Base-by-base conservation (phyloP, 192 early-diverging fungal species). In the Dispira parvispora region DNA sequence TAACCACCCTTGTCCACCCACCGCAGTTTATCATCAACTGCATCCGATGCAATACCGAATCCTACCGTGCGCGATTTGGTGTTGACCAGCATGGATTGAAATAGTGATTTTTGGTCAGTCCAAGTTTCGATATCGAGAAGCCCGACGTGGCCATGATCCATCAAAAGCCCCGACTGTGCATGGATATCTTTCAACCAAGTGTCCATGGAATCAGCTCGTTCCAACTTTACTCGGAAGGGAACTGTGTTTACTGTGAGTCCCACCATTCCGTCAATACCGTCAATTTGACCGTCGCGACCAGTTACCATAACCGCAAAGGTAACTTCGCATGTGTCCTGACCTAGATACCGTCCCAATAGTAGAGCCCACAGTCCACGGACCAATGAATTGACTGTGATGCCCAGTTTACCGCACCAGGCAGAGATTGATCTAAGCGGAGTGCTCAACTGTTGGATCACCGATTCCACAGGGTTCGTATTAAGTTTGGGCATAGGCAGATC, bases 211-310 rank as follows among this genome's bases (percentile, higher is more conserved):
- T n/a, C 8, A 1, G 28, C n/a, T 5, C n/a, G 16, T 0, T 5
- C 13, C 10, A 61, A 1, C 0, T 10, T 38, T 6, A 25, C 58
- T 9, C 58, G 38, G 25, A 61, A 45, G 6, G 58, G 58, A 8
- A 61, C 26, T 1, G 58, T 61, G n/a, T 61, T 61, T 2, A 61
- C 45, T 20, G 43, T 45, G 20, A 61, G 43, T 1, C 58, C 58
- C 13, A 61, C 58, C 42, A 61, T 61, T 16, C n/a, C 58, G 28
- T 61, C 58, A n/a, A 61, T 61, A 25, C 58, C 58, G 6, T 38
- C 11, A 3, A 61, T 20, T 3, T 38, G 11, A 16, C 43, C 42
- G 18, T 61, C 45, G 42, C 58, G 58, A 8, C 58, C 58, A 9
- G 58, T 45, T 11, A 45, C 43, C 42, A 61, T 38, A 8, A 61